Evolutionary conservation across 768 basidiomycete species (phyloP), one percentile per base, ranked within the genome.

Genomic region (Cyclocybe aegerita): DNA sequence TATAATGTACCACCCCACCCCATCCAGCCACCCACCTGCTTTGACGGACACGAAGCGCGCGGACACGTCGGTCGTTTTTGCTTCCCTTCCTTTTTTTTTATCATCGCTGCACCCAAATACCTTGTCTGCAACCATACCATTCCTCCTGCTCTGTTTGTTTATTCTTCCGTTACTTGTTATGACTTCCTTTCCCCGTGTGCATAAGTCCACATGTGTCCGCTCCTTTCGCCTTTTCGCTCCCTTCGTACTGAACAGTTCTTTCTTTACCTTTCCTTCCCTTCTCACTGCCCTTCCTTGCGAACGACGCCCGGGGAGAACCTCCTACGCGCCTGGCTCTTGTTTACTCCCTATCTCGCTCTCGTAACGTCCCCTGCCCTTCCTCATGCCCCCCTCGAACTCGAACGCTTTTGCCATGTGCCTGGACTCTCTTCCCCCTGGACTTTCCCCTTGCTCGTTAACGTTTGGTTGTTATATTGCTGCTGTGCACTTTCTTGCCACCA

Each of bases 1-100:
- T 55, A 52, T 55, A 57, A 52, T 47, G 50, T 46, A 33, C 46
- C 50, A 48, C 43, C 14, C 31, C 46, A 48, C 45, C 43, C 52
- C 52, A 23, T 36, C 44, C 16, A 39, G 23, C 38, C 23, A 34
- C 46, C 48, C 38, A 47, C 52, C 45, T 54, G 48, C 52, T 46
- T 53, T 41, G 46, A 52, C 46, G 39, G 38, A 43, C 33, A 48
- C 35, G 46, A 38, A 40, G 37, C 34, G 16, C 36, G 11, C 11
- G 17, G 32, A 33, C 44, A 12, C 32, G 34, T 35, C 34, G 23
- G 39, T 15, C 11, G 30, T 15, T 32, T 38, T 17, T 30, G 11
- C 46, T 35, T 35, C 14, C 10, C 43, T 9, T 23, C 32, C 15
- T 32, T 32, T 15, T 15, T 44, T 12, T 32, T 11, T 33, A 17